These are phyloP conservation scores for Ceratocystis eucalypticola DNA, from an alignment of 2,329 filamentous ascomycete genomes.

Conservation along the genomic window DNA sequence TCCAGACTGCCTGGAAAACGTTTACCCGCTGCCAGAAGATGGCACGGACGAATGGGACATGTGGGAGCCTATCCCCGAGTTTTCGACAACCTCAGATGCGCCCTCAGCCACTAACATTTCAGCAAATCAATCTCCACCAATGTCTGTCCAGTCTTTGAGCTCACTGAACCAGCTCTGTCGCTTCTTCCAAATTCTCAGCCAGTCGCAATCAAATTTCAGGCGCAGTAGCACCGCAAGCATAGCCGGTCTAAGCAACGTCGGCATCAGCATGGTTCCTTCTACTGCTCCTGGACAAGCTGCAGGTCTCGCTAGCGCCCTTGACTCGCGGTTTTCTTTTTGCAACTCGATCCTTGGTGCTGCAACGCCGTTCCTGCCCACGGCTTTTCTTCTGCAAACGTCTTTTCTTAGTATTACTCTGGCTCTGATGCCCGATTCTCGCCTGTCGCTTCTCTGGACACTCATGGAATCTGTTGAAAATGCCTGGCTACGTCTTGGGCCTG, in stretches of 20 bases:
- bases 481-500: constrained; percentile 25
- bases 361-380: constrained; percentile 27
- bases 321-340: constrained; percentile 29
- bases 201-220: constrained; percentile 18
- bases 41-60: constrained; percentile 62
- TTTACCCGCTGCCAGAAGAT: constrained; percentile 45
- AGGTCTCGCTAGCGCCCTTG: constrained; percentile 26
- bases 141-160: constrained; percentile 26
- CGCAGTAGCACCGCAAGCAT: not conserved
- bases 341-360: constrained; percentile 29
- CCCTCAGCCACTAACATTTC: not conserved
- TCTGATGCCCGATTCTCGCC: constrained; percentile 25
- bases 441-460: constrained; percentile 28
- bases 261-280: constrained; percentile 21
- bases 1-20: constrained; percentile 32
- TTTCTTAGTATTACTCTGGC: constrained; percentile 29
- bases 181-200: constrained; percentile 28
- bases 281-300: constrained; percentile 15
- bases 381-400: constrained; percentile 28
- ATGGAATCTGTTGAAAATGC: constrained; percentile 27
- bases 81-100: constrained; percentile 22
- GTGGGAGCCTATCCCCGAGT: constrained; percentile 43
- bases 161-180: constrained; percentile 33
- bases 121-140: constrained; percentile 21
- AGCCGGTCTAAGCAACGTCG: constrained; percentile 7